Evolutionary conservation across 116 monocot genomes (phyloP).

Genomic region (Cymodocea nodosa): DNA sequence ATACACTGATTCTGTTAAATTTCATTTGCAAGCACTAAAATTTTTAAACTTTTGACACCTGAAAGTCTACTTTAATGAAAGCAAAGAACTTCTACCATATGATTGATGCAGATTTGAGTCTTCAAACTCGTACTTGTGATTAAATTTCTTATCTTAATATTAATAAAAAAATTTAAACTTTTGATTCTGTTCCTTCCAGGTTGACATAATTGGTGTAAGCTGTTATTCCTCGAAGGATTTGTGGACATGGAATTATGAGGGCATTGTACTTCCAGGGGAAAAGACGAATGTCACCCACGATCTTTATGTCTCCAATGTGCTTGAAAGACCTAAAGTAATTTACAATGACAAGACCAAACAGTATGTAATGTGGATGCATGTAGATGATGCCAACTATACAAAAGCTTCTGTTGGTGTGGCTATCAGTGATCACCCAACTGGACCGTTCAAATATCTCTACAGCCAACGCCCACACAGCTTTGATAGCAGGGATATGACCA

Average conservation of each 20-base stretch:
- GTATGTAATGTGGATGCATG: slow-evolving; percentile 97
- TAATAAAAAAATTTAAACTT: no score
- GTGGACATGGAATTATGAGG: slow-evolving; percentile 83
- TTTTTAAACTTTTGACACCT: no score
- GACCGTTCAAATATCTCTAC: slow-evolving; percentile 72
- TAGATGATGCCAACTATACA: slow-evolving; percentile 80
- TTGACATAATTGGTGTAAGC: slow-evolving; percentile 80
- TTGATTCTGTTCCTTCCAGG: slow-evolving; percentile 19
- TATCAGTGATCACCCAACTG: slow-evolving; percentile 42
- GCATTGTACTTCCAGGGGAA: slow-evolving; percentile 52
- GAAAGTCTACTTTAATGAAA: no score
- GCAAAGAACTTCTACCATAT: no score
- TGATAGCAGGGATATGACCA: slow-evolving; percentile 87
- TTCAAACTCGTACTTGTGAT: no score
- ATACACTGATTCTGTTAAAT: no score
- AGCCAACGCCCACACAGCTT: slow-evolving; percentile 68
- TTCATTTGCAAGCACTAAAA: not conserved
- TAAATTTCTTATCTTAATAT: no score
- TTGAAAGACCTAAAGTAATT: slow-evolving; percentile 89
- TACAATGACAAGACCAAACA: slow-evolving; percentile 43
- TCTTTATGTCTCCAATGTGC: slow-evolving; percentile 63
- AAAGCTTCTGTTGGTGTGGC: slow-evolving; percentile 87
- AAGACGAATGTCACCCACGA: slow-evolving; percentile 59
- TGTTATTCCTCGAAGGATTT: slow-evolving; percentile 95
- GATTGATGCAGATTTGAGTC: no score